Conservation (phyloP, 2,329 filamentous ascomycete species). For the Ambrosiella cleistominuta region DNA sequence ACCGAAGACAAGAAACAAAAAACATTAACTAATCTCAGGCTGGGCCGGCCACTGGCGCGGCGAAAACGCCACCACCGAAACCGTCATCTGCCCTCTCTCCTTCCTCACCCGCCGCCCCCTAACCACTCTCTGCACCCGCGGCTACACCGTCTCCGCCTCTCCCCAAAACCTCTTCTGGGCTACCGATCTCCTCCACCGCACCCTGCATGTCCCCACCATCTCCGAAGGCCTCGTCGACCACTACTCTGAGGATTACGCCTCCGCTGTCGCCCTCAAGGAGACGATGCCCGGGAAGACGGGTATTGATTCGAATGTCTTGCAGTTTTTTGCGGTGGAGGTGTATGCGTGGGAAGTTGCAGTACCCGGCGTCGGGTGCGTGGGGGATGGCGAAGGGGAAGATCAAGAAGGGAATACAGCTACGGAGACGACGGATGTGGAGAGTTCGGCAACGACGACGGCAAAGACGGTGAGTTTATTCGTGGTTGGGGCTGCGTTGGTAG, state of each 20-base stretch:
- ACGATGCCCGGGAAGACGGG: constrained; percentile 28
- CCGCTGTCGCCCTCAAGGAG: constrained; percentile 34
- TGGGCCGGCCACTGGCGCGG: constrained; percentile 55
- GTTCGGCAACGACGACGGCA: constrained; percentile 26
- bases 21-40: constrained; percentile 21
- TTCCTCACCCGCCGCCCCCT: constrained; percentile 40
- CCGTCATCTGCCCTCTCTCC: constrained; percentile 50
- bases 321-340: constrained; percentile 51
- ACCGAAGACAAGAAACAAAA: not conserved
- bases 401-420: constrained; percentile 13
- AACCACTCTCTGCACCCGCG: constrained; percentile 40
- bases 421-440: constrained; percentile 18
- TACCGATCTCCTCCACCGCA: constrained; percentile 47
- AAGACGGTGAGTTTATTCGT: not conserved
- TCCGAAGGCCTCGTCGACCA: constrained; percentile 44
- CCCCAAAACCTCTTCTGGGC: constrained; percentile 46
- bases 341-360: constrained; percentile 48
- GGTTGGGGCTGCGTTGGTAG: not conserved
- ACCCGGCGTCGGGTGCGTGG: constrained; percentile 44
- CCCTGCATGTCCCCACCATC: constrained; percentile 44
- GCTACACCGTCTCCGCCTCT: constrained; percentile 41
- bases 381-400: constrained; percentile 18
- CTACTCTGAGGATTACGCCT: constrained; percentile 40
- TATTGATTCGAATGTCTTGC: constrained; percentile 43
- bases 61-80: constrained; percentile 44